Conservation (phyloP, 306 rosid genomes). For the Cucurbita ficifolia region DNA sequence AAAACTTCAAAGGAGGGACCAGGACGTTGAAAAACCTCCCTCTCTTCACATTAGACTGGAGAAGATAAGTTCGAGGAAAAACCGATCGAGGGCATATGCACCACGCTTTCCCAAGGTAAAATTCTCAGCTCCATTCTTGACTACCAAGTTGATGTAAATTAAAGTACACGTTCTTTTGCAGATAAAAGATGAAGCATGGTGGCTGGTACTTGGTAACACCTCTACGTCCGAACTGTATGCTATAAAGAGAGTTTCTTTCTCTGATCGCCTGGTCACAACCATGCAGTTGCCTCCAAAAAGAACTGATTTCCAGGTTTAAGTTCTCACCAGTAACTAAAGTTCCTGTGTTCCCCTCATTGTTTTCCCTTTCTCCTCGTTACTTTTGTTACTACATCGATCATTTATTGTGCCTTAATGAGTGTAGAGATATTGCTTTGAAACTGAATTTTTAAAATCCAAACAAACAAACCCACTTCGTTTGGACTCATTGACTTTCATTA, state of each 20-base stretch:
- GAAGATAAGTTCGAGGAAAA: slow-evolving; percentile 47
- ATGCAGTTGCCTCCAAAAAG: slow-evolving; percentile 57
- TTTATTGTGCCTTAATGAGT: neutral
- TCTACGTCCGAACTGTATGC: slow-evolving; percentile 58
- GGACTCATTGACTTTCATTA: neutral
- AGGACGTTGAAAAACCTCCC: slow-evolving; percentile 20
- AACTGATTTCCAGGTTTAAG: slow-evolving; percentile 37
- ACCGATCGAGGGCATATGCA: slow-evolving; percentile 55
- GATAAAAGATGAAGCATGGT: slow-evolving; percentile 96
- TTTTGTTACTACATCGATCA: neutral
- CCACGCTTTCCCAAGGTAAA: slow-evolving; percentile 88
- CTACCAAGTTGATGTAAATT: neutral
- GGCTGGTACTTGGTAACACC: slow-evolving; percentile 83
- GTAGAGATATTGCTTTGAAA: neutral
- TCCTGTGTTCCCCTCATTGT: neutral
- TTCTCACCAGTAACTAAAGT: neutral
- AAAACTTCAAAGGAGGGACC: slow-evolving; percentile 37
- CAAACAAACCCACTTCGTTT: neutral
- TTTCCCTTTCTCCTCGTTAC: slow-evolving; percentile 1
- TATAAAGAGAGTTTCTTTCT: slow-evolving; percentile 63
- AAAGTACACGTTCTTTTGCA: slow-evolving; percentile 16
- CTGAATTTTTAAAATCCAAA: neutral
- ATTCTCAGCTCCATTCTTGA: neutral
- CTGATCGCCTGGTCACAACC: slow-evolving; percentile 54
- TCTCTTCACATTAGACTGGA: slow-evolving; percentile 57